phyloP scores from a whole-genome alignment of 768 basidiomycete species.

The Grammothele lineata region DNA sequence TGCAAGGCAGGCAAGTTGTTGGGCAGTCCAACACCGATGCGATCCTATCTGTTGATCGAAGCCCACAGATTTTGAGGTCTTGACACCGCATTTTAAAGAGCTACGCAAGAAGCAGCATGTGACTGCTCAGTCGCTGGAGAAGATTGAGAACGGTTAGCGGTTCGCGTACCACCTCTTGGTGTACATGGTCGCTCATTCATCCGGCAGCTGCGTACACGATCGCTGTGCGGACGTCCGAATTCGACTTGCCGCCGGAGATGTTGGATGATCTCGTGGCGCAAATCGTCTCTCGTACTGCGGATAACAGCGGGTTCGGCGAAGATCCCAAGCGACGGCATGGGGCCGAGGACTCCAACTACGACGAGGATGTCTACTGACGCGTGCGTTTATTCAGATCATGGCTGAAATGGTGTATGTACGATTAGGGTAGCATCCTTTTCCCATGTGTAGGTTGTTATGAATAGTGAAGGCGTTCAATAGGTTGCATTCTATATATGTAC shows the following conservation, averaged over 20 bases:
- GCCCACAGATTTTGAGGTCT: constrained; percentile 71
- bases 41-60: no score
- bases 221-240: constrained; percentile 68
- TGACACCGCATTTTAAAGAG: constrained; percentile 65
- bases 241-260: constrained; percentile 61
- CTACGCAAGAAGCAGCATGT: constrained; percentile 86
- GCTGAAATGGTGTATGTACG: no score
- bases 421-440: no score
- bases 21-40: no score
- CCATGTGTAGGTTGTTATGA: no score
- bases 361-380: no score
- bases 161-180: background rate
- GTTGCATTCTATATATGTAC: no score
- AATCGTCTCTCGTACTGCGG: constrained; percentile 9
- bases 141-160: constrained; percentile 85
- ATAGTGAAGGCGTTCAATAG: no score
- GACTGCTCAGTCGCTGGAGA: constrained; percentile 82
- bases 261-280: constrained; percentile 64
- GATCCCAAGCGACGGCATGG: constrained; percentile 13
- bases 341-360: no score
- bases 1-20: constrained; percentile 68
- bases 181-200: background rate
- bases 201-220: constrained; percentile 66
- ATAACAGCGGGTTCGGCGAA: constrained; percentile 6
- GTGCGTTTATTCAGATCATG: no score